Base-by-base conservation (phyloP, 1,139 yeast species). In the Taphrina sp. region DNA sequence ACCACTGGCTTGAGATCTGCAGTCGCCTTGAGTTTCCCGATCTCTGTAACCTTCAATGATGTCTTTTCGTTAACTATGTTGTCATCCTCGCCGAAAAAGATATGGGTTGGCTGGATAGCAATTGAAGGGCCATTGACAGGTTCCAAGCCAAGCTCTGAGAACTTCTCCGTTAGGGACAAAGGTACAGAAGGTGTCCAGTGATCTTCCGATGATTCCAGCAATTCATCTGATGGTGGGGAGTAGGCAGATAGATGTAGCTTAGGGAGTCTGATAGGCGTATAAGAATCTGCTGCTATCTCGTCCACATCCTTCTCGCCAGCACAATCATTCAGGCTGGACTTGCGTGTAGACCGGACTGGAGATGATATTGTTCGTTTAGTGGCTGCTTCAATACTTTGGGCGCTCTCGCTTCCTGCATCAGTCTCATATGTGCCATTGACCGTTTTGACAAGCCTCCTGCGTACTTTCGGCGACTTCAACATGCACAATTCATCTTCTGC, bases 151-250 rank as follows among this genome's bases (percentile, higher is more conserved):
- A 43, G 19, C 38, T 43, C 37, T 3, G 47, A 43, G 38, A 43
- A 43, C 3, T 36, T 23, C 2, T 14, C 17, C 2, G 38, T 19
- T 7, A 43, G 29, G 3, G 37, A n/a, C 17, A 31, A 20, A 8
- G 47, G 47, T 12, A 43, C 26, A 3, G 47, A 43, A 2, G 47
- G 47, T 19, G 47, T 43, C 47, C 47, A 43, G 2, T 31, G 29
- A 31, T 43, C 47, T 20, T 43, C 38, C 23, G 29, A 36, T 12
- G 29, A 26, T 16, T 23, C 17, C 7, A 43, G 8, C 10, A 17
- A 8, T 14, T 43, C 47, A 19, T 31, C 29, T 3, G 19, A 17
- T 5, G 47, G 47, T 12, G 47, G 47, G 4, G 47, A 43, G 12
- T 31, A 26, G 5, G 37, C 47, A 19, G 19, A 22, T 20, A 12